A percentile compares a stretch with the other conserved stretches of the same genome.
Conservation (phyloP, 495 filamentous ascomycete genomes). For the Massariosphaeria phaeospora region DNA sequence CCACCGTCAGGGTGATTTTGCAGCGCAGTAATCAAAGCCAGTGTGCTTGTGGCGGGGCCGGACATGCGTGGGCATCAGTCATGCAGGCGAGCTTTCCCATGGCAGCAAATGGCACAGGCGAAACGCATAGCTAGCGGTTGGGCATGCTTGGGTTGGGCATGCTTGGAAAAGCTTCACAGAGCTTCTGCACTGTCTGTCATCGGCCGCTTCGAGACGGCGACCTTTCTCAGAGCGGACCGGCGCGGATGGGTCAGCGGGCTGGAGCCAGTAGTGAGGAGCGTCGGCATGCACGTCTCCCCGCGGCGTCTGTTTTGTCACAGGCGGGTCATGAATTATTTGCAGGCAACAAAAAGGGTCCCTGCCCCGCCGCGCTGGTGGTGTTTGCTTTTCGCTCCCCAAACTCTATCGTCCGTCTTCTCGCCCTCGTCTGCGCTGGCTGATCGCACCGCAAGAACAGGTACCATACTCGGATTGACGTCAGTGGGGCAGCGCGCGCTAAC, state of each 20-base stretch:
- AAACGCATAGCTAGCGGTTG: background rate
- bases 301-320: too few species aligned
- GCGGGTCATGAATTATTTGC: background rate
- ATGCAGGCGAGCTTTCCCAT: slow-evolving; percentile 26
- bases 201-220: background rate
- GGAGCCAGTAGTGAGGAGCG: too few species aligned
- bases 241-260: slow-evolving; percentile 24
- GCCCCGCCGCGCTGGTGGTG: too few species aligned
- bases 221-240: slow-evolving; percentile 10
- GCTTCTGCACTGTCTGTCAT: background rate
- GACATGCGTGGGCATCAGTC: slow-evolving; percentile 22
- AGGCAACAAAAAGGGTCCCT: background rate
- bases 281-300: background rate
- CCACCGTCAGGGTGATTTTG: too few species aligned
- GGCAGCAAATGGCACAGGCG: background rate
- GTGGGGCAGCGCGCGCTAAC: too few species aligned
- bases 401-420: too few species aligned
- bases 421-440: too few species aligned
- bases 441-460: too few species aligned
- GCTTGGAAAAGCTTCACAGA: slow-evolving; percentile 17
- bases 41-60: too few species aligned
- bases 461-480: too few species aligned
- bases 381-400: too few species aligned
- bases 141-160: slow-evolving; percentile 4
- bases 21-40: too few species aligned